Percentiles rank a stretch among this genome's conserved stretches.
Evolutionary conservation across 2,329 filamentous ascomycete genomes (phyloP).

Genomic region (Chaetomiaceae sp.): DNA sequence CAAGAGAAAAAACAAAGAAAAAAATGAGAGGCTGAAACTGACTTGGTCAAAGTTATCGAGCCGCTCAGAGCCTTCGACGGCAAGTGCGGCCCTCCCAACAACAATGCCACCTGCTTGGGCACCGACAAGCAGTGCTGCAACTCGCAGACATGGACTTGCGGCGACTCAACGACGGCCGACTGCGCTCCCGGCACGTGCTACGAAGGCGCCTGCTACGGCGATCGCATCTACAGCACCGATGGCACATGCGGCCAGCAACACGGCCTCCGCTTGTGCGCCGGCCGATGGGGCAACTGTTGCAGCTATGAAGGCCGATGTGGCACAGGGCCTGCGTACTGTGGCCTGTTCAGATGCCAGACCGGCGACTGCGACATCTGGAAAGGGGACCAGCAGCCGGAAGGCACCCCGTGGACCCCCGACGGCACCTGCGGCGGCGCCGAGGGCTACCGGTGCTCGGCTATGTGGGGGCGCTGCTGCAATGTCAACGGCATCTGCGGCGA

Average conservation of each 20-base stretch:
- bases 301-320: slow-evolving; percentile 21
- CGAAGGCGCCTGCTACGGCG: slow-evolving; percentile 31
- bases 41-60: slow-evolving; percentile 26
- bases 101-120: slow-evolving; percentile 32
- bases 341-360: neutral
- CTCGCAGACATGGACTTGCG: slow-evolving; percentile 31
- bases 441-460: neutral
- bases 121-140: slow-evolving; percentile 32
- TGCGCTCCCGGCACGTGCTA: slow-evolving; percentile 33
- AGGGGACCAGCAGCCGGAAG: too few relatives aligned
- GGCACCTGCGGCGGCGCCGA: neutral
- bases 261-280: slow-evolving; percentile 29
- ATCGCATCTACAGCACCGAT: slow-evolving; percentile 30
- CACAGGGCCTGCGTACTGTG: neutral
- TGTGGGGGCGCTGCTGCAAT: neutral
- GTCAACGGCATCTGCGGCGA: neutral
- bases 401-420: neutral
- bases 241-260: slow-evolving; percentile 32
- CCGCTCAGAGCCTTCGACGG: slow-evolving; percentile 27
- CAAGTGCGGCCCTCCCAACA: slow-evolving; percentile 30
- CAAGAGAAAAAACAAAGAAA: too few relatives aligned
- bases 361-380: neutral
- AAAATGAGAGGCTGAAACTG: neutral
- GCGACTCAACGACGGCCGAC: slow-evolving; percentile 25
- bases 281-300: slow-evolving; percentile 32